Base-by-base conservation (phyloP, 768 basidiomycete genomes). In the Boletus coccyginus region DNA sequence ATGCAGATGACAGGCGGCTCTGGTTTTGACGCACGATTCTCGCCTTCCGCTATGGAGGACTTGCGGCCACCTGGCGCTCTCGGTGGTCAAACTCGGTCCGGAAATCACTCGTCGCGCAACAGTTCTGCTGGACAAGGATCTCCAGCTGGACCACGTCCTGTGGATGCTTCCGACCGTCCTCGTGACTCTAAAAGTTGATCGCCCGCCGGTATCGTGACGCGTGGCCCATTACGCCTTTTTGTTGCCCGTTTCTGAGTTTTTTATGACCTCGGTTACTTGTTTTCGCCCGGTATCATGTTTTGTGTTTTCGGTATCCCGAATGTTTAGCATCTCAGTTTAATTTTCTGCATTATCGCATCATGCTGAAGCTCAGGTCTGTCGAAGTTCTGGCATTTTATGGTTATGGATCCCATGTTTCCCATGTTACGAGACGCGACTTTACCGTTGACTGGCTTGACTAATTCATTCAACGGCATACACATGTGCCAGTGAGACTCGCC, bases 1-100 rank as follows among this genome's bases (percentile, higher is more conserved):
- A 74, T 74, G 80, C 83, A 85, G 65, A 83, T 81, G 79, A 86
- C 85, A 16, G 86, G 85, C 1, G 82, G 79, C 70, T 80, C 82
- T 36, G 66, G 66, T 24, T 87, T 87, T 66, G 85, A 86, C 59
- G 64, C 83, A 7, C 78, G 83, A 51, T 83, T 82, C 65, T 75
- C 81, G 14, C 78, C 80, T 39, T 19, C 19, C 19, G 58, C 49
- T 11, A 44, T 70, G 57, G 72, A 73, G 3, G 71, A 69, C 48
- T 40, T 71, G 44, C 63, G 71, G 16, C 70, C 70, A 5, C 70
- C 70, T 43, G 70, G 58, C 45, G 54, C 46, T 24, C 62, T 46
- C 14, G 72, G 68, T 44, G 70, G 62, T 7, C 70, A 58, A 32
- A 50, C 65, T 46, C 68, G 72, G 5, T 57, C 66, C 0, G 70